Base-by-base conservation (phyloP, 805 yeast species). In the Pichia insulana region DNA sequence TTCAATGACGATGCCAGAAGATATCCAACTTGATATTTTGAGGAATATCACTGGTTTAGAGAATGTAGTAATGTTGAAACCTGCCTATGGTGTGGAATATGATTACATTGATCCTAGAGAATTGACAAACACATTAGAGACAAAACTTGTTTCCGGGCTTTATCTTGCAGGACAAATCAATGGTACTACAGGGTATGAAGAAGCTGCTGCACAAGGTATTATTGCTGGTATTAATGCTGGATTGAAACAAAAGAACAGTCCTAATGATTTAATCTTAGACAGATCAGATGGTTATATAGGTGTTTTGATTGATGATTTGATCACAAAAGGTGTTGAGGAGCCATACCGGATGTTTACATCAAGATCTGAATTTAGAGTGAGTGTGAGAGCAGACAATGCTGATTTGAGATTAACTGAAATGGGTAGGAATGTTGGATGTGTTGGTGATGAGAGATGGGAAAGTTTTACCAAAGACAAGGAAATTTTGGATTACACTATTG, bases 111-210 rank as follows among this genome's bases (percentile, higher is more conserved):
- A 92, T 56, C 98, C 99, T 2, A 71, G 95, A 49, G 96, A 89
- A 55, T 68, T 92, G 43, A 70, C 71, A 41, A 72, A 69, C 36
- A 83, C 94, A 0, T 62, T 92, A 37, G 96, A 90, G 56, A 86
- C 97, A 0, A 88, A 86, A 53, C 61, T 73, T 3, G 77, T 92
- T 2, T 63, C 70, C 10, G 97, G 97, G 0, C 62, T 92, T 30
- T 92, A 65, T 58, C 66, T 92, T 36, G 99, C 98, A 0, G 99
- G 99, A 1, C 99, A 92, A 61, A 92, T 92, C 34, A 92, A 92
- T 57, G 99, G 99, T 28, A 92, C 99, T 0, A 92, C 99, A 0
- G 99, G 99, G 0, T 92, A 92, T 54, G 99, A 92, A 64, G 99
- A 92, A 59, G 99, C 99, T 0, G 96, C 96, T 2, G 83, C 97